Evolutionary conservation across 2,329 filamentous ascomycete genomes (phyloP).

Genomic region (Stachybotrys echinatus): DNA sequence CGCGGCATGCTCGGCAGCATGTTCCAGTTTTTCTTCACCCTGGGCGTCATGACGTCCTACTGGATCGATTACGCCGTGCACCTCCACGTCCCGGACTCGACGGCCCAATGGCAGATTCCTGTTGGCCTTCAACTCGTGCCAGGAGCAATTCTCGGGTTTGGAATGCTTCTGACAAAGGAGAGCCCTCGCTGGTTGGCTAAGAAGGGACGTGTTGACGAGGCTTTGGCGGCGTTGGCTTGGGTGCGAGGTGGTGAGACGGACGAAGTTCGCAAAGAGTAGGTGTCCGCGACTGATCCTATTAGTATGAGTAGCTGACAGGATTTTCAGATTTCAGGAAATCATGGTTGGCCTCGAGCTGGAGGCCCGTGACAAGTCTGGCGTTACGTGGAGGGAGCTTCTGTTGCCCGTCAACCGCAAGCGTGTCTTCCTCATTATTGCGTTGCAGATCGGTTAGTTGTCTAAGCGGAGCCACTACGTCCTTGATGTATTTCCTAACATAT

Average conservation of each 20-base stretch:
- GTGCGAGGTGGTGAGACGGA: slow-evolving; percentile 39
- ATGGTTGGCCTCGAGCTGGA: slow-evolving; percentile 42
- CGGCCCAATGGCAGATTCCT: slow-evolving; percentile 45
- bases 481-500: neutral
- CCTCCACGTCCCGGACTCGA: slow-evolving; percentile 26
- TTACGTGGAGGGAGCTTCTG: slow-evolving; percentile 39
- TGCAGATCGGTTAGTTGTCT: slow-evolving; percentile 33
- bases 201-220: slow-evolving; percentile 38
- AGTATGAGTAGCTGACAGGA: too few species aligned
- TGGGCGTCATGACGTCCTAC: slow-evolving; percentile 35
- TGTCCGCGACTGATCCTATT: neutral
- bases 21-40: slow-evolving; percentile 40
- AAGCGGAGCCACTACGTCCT: neutral
- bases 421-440: slow-evolving; percentile 41
- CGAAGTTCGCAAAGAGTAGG: slow-evolving; percentile 27
- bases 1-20: slow-evolving; percentile 36
- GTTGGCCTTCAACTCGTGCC: slow-evolving; percentile 41
- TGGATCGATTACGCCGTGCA: slow-evolving; percentile 42
- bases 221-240: slow-evolving; percentile 42
- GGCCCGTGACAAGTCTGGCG: slow-evolving; percentile 33
- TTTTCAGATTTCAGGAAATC: slow-evolving; percentile 35
- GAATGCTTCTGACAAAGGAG: slow-evolving; percentile 44
- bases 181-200: slow-evolving; percentile 41
- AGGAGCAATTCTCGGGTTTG: slow-evolving; percentile 37
- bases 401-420: slow-evolving; percentile 41